Conservation (phyloP, 129 eudicot species). For the Centrapalus pauciflorus region DNA sequence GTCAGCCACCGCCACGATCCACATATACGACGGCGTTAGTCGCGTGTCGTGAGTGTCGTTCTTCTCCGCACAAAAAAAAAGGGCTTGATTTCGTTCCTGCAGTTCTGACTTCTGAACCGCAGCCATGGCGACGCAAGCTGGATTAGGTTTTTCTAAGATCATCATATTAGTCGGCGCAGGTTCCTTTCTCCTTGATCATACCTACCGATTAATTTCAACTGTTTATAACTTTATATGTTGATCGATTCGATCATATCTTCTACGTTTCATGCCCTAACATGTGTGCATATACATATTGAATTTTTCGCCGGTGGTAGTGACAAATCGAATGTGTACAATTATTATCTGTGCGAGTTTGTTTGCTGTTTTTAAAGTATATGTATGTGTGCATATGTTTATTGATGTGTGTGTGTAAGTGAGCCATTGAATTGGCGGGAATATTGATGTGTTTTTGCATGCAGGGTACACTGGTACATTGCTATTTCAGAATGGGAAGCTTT, state of each 20-base stretch:
- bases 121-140: conserved; percentile 83
- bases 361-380: neutral
- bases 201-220: neutral
- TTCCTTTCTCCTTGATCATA: conserved; percentile 2
- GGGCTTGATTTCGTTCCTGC: conserved; percentile 35
- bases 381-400: neutral
- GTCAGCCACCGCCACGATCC: no score
- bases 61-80: no score
- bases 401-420: neutral
- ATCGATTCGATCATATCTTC: neutral
- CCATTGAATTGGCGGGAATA: neutral
- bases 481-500: conserved; percentile 60
- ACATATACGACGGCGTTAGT: no score
- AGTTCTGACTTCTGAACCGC: neutral
- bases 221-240: neutral
- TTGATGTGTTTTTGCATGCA: conserved; percentile 19
- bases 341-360: neutral
- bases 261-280: conserved; percentile 8
- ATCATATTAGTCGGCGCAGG: conserved; percentile 43
- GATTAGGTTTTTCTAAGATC: conserved; percentile 71
- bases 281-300: neutral
- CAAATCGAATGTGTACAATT: neutral
- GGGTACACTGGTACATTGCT: conserved; percentile 63
- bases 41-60: no score
- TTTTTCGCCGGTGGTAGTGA: neutral